Base-by-base conservation (phyloP, 306 rosid species). In the Vicia sativa region DNA sequence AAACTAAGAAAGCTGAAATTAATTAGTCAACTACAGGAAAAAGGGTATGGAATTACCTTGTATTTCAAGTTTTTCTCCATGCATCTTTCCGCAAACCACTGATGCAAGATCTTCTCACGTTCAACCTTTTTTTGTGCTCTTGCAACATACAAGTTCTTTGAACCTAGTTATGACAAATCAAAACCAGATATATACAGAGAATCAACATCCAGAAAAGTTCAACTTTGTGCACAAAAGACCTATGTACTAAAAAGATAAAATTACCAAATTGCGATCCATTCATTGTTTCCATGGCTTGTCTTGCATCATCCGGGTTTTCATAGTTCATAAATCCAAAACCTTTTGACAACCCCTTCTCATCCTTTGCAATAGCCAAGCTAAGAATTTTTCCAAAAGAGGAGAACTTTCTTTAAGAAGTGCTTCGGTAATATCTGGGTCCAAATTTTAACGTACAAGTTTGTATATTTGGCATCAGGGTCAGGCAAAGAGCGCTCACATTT, bases 111-210 rank as follows among this genome's bases (percentile, higher is more conserved):
- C 68, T 80, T 88, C 80, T 85, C 83, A 7, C 96, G 97, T 75
- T 91, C 97, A 10, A 85, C 81, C 83, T 80, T 87, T 78, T 87
- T 91, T 72, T 89, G 96, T 65, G 95, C 97, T 84, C 90, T 83
- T 39, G 91, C 91, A 44, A 87, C 96, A 61, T 87, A 91, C n/a
- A 91, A 85, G 75, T 46, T 58, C 84, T 85, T 83, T 62, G 96
- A 85, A 67, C 95, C 96, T 91, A 73, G 59, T 76, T 28, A 61
- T 52, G 29, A 72, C 26, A 78, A 68, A 58, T 54, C 68, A 77
- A 68, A 78, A 64, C 72, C 66, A 75, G 28, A 28, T 41, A 37
- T 49, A 18, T 3, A 4, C 28, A 49, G 26, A 49, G 56, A 49
- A 53, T 70, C 11, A 68, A n/a, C 37, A 55, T 66, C 19, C 28